Evolutionary conservation across 352 stramenopile species (phyloP).

Genomic region (Pythium phragmitis): DNA sequence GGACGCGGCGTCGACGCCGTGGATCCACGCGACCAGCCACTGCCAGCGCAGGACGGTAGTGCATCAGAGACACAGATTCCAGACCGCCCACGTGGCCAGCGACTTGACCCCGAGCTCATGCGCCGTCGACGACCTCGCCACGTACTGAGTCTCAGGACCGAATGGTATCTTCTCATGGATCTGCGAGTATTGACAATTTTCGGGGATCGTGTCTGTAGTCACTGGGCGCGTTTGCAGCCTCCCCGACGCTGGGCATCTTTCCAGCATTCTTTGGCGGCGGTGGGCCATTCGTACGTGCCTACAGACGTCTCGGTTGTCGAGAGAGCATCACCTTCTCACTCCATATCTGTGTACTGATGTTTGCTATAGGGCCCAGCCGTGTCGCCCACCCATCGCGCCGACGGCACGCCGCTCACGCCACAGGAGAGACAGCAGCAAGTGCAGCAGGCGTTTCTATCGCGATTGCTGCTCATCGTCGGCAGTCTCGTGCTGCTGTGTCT

Average conservation of each 20-base stretch:
- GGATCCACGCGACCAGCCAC: constrained; percentile 48
- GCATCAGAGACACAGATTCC: constrained; percentile 40
- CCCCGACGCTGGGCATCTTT: constrained; percentile 79
- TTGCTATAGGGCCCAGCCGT: constrained; percentile 34
- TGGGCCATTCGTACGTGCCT: constrained; percentile 43
- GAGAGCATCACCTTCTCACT: not conserved
- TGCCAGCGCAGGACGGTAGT: not conserved
- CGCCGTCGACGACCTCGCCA: constrained; percentile 48
- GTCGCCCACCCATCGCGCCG: constrained; percentile 39
- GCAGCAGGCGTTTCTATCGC: constrained; percentile 74
- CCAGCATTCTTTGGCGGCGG: constrained; percentile 71
- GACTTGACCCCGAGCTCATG: constrained; percentile 59
- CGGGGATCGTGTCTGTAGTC: not conserved
- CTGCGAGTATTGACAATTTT: not conserved
- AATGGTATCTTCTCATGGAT: not conserved
- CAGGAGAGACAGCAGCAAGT: constrained; percentile 60
- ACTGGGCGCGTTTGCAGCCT: constrained; percentile 43
- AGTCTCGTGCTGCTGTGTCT: constrained; percentile 74
- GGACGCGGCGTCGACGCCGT: constrained; percentile 63
- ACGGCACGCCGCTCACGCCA: constrained; percentile 48
- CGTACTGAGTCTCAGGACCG: constrained; percentile 18
- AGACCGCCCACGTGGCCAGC: constrained; percentile 57
- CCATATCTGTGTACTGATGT: not conserved
- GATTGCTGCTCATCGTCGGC: constrained; percentile 64
- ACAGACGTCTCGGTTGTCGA: not conserved